Conservation (phyloP, 2,329 filamentous ascomycete genomes). For the Lasiodiplodia theobromae region DNA sequence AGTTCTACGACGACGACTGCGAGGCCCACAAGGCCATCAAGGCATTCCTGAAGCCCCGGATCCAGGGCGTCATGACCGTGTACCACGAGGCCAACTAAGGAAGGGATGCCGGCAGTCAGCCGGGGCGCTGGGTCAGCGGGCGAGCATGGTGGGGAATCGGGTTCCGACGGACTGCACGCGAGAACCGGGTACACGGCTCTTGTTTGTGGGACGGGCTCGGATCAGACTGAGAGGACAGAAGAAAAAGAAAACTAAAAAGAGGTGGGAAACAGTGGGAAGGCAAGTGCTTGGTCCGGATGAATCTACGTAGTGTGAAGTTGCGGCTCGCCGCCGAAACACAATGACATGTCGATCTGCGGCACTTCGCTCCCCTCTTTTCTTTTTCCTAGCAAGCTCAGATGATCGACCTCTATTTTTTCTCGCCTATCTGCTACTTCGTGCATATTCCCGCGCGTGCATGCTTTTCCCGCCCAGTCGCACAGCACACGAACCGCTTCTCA, state of each 20-base stretch:
- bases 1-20: conserved; percentile 68
- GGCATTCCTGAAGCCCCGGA: conserved; percentile 40
- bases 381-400: not conserved
- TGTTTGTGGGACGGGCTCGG: not conserved
- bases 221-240: not conserved
- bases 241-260: not conserved
- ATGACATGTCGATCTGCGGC: conserved; percentile 19
- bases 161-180: not conserved
- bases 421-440: conserved; percentile 10
- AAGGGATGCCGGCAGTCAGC: not conserved
- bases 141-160: not conserved
- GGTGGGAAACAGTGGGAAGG: not conserved
- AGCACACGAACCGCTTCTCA: not conserved
- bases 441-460: conserved; percentile 6
- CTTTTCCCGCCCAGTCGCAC: conserved; percentile 14
- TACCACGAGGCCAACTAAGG: conserved; percentile 29
- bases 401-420: conserved; percentile 7
- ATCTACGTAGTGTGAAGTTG: conserved; percentile 1
- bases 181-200: not conserved
- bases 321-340: conserved; percentile 11
- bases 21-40: conserved; percentile 59
- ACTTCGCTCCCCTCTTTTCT: not conserved
- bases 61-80: conserved; percentile 32
- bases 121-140: not conserved
- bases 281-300: not conserved